These are phyloP conservation scores for Spathaspora jeffriesii DNA, from an alignment of 1,139 yeast species.

Conservation along the genomic window DNA sequence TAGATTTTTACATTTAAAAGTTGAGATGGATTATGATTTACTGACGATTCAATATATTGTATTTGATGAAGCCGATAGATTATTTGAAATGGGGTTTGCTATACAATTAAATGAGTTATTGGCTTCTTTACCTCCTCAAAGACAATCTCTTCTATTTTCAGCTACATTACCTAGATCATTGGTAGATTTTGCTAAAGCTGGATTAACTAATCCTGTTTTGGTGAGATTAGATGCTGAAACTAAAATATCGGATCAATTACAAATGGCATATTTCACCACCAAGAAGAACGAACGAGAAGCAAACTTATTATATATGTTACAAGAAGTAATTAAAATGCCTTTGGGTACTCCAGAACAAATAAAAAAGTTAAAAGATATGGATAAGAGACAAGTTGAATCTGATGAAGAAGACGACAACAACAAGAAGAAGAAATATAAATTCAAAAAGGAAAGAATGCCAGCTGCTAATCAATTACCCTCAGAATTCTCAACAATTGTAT, in stretches of 20 bases:
- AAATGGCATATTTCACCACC: conserved; percentile 83
- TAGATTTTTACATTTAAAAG: conserved; percentile 90
- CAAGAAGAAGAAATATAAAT: conserved; percentile 36
- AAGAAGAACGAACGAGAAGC: conserved; percentile 92
- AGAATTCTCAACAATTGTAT: conserved; percentile 82
- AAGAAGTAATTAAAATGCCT: conserved; percentile 86
- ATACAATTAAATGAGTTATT: conserved; percentile 91
- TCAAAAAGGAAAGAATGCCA: conserved; percentile 62
- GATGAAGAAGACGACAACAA: conserved; percentile 52
- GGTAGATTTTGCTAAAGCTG: conserved; percentile 98
- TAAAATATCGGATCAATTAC: conserved; percentile 85
- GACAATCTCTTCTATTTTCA: conserved; percentile 89
- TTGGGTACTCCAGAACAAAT: conserved; percentile 68
- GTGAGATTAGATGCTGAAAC: conserved; percentile 92
- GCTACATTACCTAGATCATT: conserved; percentile 93
- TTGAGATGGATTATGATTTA: conserved; percentile 90
- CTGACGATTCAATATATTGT: conserved; percentile 85
- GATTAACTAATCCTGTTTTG: conserved; percentile 86
- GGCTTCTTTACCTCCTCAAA: conserved; percentile 74
- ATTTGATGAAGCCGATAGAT: conserved; percentile 97
- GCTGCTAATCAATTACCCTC: conserved; percentile 85
- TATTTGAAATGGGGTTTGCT: conserved; percentile 96
- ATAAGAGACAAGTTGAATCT: conserved; percentile 42
- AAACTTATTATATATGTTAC: conserved; percentile 69
- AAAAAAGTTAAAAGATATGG: conserved; percentile 49